phyloP scores from a whole-genome alignment of 768 basidiomycete genomes.

The Termitomyces sp. region DNA sequence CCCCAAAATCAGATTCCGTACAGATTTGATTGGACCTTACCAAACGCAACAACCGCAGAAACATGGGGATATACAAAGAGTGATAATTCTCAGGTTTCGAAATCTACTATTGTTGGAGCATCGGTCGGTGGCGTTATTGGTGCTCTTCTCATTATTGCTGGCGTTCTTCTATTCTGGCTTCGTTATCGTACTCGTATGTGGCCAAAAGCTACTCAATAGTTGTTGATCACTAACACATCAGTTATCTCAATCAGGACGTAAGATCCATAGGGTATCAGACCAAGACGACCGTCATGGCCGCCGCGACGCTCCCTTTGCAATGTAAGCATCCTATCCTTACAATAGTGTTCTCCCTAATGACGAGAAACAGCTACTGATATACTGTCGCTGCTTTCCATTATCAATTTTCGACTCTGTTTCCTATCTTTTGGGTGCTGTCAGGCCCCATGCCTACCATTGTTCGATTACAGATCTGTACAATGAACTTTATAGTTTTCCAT shows the following conservation, averaged over 20 bases:
- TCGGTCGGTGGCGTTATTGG: background rate
- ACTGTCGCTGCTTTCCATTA: background rate
- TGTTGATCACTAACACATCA: background rate
- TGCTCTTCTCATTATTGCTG: background rate
- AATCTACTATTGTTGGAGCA: background rate
- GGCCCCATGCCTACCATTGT: background rate
- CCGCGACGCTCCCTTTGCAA: background rate
- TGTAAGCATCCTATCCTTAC: background rate
- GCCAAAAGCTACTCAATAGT: no score
- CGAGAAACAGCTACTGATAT: background rate
- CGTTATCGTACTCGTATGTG: constrained; percentile 1
- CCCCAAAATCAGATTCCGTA: no score
- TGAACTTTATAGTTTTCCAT: background rate
- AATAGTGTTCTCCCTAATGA: background rate
- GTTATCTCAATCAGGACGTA: background rate
- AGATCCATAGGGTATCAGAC: background rate
- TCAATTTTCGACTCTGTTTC: background rate
- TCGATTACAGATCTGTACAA: background rate
- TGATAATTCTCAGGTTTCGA: background rate
- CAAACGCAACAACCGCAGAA: background rate
- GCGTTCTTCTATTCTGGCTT: background rate
- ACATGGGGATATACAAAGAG: background rate
- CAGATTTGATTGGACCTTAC: background rate
- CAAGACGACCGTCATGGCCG: background rate
- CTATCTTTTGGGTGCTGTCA: background rate